phyloP scores from a whole-genome alignment of 1,284 basidiomycete species.

The Cystobasidium slooffiae region DNA sequence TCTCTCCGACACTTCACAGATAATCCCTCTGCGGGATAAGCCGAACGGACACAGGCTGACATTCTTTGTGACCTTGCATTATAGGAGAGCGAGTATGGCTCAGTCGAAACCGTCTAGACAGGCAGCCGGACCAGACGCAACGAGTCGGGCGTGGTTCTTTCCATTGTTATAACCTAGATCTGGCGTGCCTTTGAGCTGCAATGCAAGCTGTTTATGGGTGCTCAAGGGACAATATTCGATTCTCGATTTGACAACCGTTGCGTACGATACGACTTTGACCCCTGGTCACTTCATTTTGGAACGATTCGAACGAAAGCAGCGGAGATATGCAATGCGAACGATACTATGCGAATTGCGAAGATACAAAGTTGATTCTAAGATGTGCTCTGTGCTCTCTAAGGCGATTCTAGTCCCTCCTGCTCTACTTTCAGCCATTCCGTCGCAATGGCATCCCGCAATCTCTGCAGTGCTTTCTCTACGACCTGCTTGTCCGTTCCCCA shows the following conservation, averaged over 20 bases:
- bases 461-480: constrained; percentile 61
- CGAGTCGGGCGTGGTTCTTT: background rate
- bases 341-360: background rate
- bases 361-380: background rate
- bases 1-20: constrained; percentile 51
- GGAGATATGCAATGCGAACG: no score
- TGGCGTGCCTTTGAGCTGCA: background rate
- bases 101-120: constrained; percentile 38
- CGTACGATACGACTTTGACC: background rate
- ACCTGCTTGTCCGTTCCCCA: constrained; percentile 62
- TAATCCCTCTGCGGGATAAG: background rate
- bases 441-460: constrained; percentile 66
- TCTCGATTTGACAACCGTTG: background rate
- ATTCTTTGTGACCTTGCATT: background rate
- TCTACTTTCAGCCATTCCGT: constrained; percentile 70
- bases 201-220: background rate
- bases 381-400: background rate
- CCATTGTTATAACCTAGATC: background rate
- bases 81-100: constrained; percentile 44
- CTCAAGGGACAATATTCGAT: background rate
- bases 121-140: background rate
- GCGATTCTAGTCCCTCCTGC: constrained; percentile 63
- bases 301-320: no score
- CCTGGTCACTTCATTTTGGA: background rate
- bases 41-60: background rate